Percentiles rank a stretch among this genome's conserved stretches.
phyloP scores from a whole-genome alignment of 2,329 filamentous ascomycete species.

The Penicillium paneum region DNA sequence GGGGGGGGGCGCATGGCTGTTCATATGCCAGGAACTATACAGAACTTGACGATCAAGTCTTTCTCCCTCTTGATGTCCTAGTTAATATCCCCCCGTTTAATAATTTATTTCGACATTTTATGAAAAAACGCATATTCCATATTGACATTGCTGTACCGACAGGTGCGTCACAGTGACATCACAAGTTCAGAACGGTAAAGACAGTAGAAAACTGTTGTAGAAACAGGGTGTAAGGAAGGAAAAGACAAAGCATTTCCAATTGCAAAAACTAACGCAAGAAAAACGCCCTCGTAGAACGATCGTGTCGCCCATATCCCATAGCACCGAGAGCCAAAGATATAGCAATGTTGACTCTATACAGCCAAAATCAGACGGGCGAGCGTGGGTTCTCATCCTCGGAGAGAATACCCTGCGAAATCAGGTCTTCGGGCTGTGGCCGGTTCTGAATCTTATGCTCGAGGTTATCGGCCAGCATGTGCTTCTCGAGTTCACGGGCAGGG shows the following conservation, averaged over 20 bases:
- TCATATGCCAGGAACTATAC: background rate
- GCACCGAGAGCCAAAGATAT: background rate
- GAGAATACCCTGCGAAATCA: constrained; percentile 77
- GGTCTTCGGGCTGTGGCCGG: constrained; percentile 70
- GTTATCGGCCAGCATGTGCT: constrained; percentile 80
- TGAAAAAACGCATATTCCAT: background rate
- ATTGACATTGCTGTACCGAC: constrained; percentile 2
- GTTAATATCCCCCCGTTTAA: background rate
- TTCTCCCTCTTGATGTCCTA: background rate
- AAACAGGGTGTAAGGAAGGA: background rate
- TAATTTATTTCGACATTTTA: background rate
- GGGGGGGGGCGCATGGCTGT: background rate
- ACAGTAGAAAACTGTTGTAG: background rate
- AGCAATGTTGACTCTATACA: background rate
- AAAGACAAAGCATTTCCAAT: background rate
- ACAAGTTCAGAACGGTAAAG: constrained; percentile 6
- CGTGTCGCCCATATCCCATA: constrained; percentile 2
- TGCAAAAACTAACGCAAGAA: background rate
- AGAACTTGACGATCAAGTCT: background rate
- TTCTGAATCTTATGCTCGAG: constrained; percentile 83
- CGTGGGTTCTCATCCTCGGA: constrained; percentile 57
- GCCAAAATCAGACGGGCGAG: constrained; percentile 11
- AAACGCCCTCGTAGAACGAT: constrained; percentile 6
- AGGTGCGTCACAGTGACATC: constrained; percentile 22
- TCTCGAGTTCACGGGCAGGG: constrained; percentile 79